Evolutionary conservation across 2,329 filamentous ascomycete species (phyloP).

Genomic region (Alternaria novae-zelandiae): DNA sequence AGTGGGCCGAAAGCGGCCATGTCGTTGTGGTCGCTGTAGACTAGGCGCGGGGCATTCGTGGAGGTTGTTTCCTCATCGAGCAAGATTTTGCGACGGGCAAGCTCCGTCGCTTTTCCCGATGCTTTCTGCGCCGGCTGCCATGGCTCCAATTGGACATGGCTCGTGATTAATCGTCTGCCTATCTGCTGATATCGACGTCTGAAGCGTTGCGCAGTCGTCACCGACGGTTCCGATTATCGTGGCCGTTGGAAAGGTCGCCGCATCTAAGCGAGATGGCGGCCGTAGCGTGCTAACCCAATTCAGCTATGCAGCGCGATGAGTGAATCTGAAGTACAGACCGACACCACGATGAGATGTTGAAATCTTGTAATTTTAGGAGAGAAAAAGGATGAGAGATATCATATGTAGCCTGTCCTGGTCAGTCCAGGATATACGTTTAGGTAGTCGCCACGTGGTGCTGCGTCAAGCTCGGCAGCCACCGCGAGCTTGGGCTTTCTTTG

Average conservation of each 20-base stretch:
- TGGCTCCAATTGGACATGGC: slow-evolving; percentile 32
- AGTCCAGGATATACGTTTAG: background rate
- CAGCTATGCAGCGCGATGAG: slow-evolving; percentile 7
- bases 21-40: slow-evolving; percentile 20
- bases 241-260: slow-evolving; percentile 4
- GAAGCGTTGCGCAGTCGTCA: slow-evolving; percentile 1
- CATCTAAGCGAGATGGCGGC: slow-evolving; percentile 13
- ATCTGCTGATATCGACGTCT: slow-evolving; percentile 25
- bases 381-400: rapidly evolving
- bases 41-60: slow-evolving; percentile 34
- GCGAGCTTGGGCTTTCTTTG: background rate
- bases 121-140: slow-evolving; percentile 29
- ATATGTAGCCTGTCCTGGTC: rapidly evolving
- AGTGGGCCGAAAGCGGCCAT: slow-evolving; percentile 32
- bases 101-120: slow-evolving; percentile 19
- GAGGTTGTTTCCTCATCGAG: slow-evolving; percentile 37
- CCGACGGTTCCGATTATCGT: slow-evolving; percentile 15
- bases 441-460: background rate
- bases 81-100: slow-evolving; percentile 35
- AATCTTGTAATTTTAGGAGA: background rate
- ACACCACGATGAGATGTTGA: background rate
- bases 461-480: background rate
- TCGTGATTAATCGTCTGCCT: slow-evolving; percentile 2
- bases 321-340: background rate
- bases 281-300: slow-evolving; percentile 4